phyloP scores from a whole-genome alignment of 768 basidiomycete species.

The Trametes punicea region DNA sequence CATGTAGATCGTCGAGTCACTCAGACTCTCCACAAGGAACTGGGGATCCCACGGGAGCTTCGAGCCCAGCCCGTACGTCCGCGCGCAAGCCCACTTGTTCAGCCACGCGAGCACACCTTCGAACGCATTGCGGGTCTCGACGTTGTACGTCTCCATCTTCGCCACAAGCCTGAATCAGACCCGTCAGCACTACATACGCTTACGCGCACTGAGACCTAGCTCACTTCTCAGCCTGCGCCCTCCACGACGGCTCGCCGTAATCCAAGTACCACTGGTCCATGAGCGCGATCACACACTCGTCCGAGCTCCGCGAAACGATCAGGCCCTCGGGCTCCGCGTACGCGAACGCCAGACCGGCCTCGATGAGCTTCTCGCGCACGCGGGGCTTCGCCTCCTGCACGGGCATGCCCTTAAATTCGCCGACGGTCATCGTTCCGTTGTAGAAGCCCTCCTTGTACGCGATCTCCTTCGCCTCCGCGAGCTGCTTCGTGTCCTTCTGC shows the following conservation, averaged over 20 bases:
- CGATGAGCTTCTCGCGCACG: constrained; percentile 82
- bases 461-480: constrained; percentile 95
- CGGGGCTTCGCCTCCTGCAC: constrained; percentile 92
- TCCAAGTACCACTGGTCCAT: constrained; percentile 99
- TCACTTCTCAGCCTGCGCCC: constrained; percentile 76
- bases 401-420: constrained; percentile 83
- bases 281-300: constrained; percentile 96
- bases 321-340: constrained; percentile 96
- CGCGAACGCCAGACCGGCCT: constrained; percentile 70
- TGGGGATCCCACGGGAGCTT: constrained; percentile 95
- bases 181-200: background rate
- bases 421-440: constrained; percentile 85
- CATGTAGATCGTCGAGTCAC: constrained; percentile 99
- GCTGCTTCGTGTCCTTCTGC: constrained; percentile 89
- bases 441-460: constrained; percentile 99
- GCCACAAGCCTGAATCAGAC: constrained; percentile 57
- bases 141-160: constrained; percentile 85
- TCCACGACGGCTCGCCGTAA: constrained; percentile 93
- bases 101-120: constrained; percentile 92
- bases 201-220: constrained; percentile 27
- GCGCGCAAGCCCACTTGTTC: constrained; percentile 99
- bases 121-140: constrained; percentile 91
- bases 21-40: constrained; percentile 94
- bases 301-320: constrained; percentile 86
- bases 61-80: constrained; percentile 93